phyloP scores from a whole-genome alignment of 805 yeast species.

The Metschnikowia lunata region DNA sequence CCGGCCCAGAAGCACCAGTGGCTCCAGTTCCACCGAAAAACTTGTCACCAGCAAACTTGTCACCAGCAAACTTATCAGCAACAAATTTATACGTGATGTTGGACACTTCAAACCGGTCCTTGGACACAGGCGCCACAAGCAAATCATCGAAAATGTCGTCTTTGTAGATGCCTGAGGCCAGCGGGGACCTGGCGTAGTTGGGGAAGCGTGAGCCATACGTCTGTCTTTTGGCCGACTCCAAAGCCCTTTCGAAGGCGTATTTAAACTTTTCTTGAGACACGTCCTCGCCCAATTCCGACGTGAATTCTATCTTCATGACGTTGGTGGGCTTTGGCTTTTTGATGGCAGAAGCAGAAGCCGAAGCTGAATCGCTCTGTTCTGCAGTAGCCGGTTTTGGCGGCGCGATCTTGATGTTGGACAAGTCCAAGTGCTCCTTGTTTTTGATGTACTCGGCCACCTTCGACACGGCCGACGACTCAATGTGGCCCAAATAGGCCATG shows the following conservation, averaged over 20 bases:
- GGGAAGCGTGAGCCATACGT: constrained; percentile 36
- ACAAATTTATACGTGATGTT: constrained; percentile 6
- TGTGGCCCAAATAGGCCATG: constrained; percentile 73
- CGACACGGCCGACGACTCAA: constrained; percentile 51
- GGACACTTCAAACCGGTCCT: constrained; percentile 31
- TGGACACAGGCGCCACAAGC: constrained; percentile 32
- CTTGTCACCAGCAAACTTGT: constrained; percentile 24
- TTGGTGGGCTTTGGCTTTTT: constrained; percentile 29
- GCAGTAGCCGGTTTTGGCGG: constrained; percentile 18
- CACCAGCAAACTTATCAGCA: constrained; percentile 24
- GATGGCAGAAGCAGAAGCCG: constrained; percentile 10
- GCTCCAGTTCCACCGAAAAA: constrained; percentile 16
- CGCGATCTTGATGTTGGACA: constrained; percentile 58
- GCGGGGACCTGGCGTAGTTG: constrained; percentile 31
- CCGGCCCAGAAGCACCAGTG: not conserved
- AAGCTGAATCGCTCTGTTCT: constrained; percentile 5
- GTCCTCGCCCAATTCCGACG: constrained; percentile 25
- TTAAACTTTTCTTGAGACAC: constrained; percentile 25
- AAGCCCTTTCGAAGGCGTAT: constrained; percentile 28
- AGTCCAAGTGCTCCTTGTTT: constrained; percentile 59
- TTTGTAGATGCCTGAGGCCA: constrained; percentile 16
- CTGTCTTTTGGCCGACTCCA: constrained; percentile 26
- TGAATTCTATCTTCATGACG: constrained; percentile 22
- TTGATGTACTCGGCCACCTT: constrained; percentile 54
- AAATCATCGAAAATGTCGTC: constrained; percentile 38